Evolutionary conservation across 805 yeast species (phyloP).

Genomic region (Naumovozyma baii): DNA sequence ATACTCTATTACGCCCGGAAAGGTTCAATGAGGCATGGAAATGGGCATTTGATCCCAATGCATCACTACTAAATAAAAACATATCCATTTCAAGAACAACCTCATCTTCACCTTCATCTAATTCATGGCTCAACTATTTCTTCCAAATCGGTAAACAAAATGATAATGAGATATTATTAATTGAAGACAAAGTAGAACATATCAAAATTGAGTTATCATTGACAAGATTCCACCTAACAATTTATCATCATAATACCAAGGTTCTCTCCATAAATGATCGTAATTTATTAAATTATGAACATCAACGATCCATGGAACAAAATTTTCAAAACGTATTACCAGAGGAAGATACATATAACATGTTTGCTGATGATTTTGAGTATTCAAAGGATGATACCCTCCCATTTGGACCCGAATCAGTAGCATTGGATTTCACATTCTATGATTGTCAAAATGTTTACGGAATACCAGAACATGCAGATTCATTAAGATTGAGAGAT

Average conservation of each 20-base stretch:
- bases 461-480: constrained; percentile 98
- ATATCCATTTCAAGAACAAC: not conserved
- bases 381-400: constrained; percentile 57
- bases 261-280: constrained; percentile 60
- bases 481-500: constrained; percentile 60
- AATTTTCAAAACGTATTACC: constrained; percentile 37
- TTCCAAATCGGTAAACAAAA: not conserved
- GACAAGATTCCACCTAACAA: constrained; percentile 31
- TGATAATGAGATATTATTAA: constrained; percentile 2
- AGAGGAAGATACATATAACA: constrained; percentile 54
- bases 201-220: constrained; percentile 37
- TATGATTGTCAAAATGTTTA: constrained; percentile 52
- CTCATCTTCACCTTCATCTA: not conserved
- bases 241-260: constrained; percentile 37
- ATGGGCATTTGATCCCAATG: constrained; percentile 41
- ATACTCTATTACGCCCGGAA: constrained; percentile 30
- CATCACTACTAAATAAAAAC: not conserved
- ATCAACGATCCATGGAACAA: constrained; percentile 45
- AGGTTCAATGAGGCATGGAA: constrained; percentile 52
- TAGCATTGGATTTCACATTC: constrained; percentile 70
- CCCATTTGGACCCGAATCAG: constrained; percentile 82
- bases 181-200: constrained; percentile 13
- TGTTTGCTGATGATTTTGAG: constrained; percentile 61
- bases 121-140: not conserved
- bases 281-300: constrained; percentile 72